Percentiles rank a stretch among this genome's conserved stretches.
phyloP scores from a whole-genome alignment of 108 stramenopile genomes.

The Cyclostephanos tholiformis region DNA sequence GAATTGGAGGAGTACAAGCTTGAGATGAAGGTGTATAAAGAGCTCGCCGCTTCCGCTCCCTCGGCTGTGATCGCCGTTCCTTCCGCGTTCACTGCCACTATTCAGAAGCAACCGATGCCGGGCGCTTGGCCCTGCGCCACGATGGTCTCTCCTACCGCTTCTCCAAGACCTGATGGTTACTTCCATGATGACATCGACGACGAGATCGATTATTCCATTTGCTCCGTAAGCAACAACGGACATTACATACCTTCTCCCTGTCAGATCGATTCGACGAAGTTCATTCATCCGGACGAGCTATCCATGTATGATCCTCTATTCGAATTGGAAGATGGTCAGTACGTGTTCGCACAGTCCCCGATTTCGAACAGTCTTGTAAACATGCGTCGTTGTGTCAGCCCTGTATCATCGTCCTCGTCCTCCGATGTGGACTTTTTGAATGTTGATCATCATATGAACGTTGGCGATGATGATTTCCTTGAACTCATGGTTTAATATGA shows the following conservation, averaged over 20 bases:
- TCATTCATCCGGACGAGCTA: slow-evolving; percentile 4
- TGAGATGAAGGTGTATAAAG: slow-evolving; percentile 14
- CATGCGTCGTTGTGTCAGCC: slow-evolving; percentile 20
- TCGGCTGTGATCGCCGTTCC: neutral
- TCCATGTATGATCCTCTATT: slow-evolving; percentile 39
- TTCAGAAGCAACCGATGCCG: neutral
- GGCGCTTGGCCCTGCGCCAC: neutral
- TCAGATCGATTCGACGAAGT: neutral
- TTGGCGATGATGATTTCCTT: slow-evolving; percentile 7
- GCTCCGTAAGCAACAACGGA: slow-evolving; percentile 17
- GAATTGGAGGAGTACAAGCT: slow-evolving; percentile 24
- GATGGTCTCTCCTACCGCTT: neutral
- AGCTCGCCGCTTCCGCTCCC: neutral
- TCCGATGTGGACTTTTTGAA: neutral
- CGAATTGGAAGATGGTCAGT: slow-evolving; percentile 15
- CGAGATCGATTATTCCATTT: slow-evolving; percentile 38
- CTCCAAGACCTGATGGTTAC: slow-evolving; percentile 5
- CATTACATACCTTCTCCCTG: slow-evolving; percentile 29
- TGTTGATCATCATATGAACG: neutral
- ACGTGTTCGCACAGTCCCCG: neutral
- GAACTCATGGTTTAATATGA: neutral
- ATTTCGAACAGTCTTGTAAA: neutral
- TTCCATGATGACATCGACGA: slow-evolving; percentile 16
- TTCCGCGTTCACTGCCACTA: neutral
- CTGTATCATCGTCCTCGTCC: slow-evolving; percentile 1